These are phyloP conservation scores for Dalbergia cochinchinensis DNA, from an alignment of 306 rosid genomes.

Conservation along the genomic window DNA sequence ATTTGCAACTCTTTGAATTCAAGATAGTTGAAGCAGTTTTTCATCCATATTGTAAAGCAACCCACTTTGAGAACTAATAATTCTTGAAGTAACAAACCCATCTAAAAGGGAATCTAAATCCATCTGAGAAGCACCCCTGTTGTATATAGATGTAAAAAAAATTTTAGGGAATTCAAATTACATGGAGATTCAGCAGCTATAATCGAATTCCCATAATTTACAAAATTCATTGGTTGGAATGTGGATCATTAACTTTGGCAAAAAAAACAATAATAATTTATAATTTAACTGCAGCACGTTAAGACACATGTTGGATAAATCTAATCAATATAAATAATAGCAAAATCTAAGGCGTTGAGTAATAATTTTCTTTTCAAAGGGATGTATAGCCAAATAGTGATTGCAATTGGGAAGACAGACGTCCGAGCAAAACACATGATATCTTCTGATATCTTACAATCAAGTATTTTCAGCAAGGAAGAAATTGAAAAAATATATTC, in stretches of 20 bases:
- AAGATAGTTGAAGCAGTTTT: background rate
- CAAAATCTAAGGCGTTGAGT: no score
- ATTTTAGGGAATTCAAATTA: background rate
- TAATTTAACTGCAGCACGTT: background rate
- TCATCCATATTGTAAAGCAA: slow-evolving; percentile 4
- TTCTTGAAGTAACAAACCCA: slow-evolving; percentile 14
- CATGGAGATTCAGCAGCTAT: background rate
- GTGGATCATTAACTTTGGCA: background rate
- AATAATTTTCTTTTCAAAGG: no score
- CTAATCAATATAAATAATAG: no score
- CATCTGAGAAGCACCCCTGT: background rate
- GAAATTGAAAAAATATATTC: no score
- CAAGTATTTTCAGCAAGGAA: no score
- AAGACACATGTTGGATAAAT: background rate
- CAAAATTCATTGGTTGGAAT: background rate
- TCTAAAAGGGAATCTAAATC: slow-evolving; percentile 5
- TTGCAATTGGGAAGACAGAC: no score
- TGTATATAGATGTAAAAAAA: background rate
- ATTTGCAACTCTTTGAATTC: background rate
- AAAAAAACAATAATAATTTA: background rate
- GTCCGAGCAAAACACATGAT: no score
- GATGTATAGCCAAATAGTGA: no score
- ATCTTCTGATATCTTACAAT: no score
- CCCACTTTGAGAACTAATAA: background rate
- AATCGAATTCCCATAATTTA: background rate